Evolutionary conservation across 352 stramenopile species (phyloP).

Genomic region (Pythium guiyangense): DNA sequence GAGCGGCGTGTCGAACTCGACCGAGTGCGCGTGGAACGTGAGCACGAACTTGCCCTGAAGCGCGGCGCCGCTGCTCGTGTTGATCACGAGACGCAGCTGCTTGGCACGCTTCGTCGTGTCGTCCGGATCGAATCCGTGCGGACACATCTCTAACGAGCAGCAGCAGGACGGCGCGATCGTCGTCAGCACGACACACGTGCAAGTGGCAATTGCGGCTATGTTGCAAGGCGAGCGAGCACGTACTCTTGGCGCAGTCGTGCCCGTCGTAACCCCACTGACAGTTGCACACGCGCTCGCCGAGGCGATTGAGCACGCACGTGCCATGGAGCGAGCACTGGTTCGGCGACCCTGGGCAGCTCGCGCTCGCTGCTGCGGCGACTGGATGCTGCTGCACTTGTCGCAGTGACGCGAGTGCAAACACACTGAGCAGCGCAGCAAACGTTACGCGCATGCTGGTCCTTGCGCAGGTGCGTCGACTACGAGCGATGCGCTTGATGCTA

Average conservation of each 20-base stretch:
- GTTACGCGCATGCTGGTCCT: too few relatives aligned
- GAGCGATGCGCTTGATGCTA: too few relatives aligned
- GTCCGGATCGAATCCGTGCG: slow-evolving; percentile 52
- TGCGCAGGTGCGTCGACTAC: too few relatives aligned
- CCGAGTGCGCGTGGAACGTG: slow-evolving; percentile 61
- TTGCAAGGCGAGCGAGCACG: slow-evolving; percentile 1
- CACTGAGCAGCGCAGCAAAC: neutral
- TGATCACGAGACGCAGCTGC: slow-evolving; percentile 42
- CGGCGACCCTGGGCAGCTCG: slow-evolving; percentile 43
- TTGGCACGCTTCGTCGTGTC: slow-evolving; percentile 36
- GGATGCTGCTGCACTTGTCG: neutral
- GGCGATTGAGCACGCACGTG: slow-evolving; percentile 54
- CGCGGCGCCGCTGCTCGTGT: slow-evolving; percentile 10
- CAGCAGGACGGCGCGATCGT: neutral
- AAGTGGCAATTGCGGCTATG: neutral
- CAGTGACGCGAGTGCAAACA: neutral
- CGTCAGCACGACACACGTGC: neutral
- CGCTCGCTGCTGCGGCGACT: neutral
- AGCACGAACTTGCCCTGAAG: slow-evolving; percentile 43
- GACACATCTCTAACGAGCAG: slow-evolving; percentile 52
- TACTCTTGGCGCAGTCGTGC: slow-evolving; percentile 60
- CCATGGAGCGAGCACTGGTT: slow-evolving; percentile 75
- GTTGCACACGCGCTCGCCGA: slow-evolving; percentile 68
- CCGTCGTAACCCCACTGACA: slow-evolving; percentile 68
- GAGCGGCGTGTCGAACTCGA: slow-evolving; percentile 60